Evolutionary conservation across 129 eudicot species (phyloP), one percentile per base, ranked within the genome.

Genomic region (Ambrosia artemisiifolia): DNA sequence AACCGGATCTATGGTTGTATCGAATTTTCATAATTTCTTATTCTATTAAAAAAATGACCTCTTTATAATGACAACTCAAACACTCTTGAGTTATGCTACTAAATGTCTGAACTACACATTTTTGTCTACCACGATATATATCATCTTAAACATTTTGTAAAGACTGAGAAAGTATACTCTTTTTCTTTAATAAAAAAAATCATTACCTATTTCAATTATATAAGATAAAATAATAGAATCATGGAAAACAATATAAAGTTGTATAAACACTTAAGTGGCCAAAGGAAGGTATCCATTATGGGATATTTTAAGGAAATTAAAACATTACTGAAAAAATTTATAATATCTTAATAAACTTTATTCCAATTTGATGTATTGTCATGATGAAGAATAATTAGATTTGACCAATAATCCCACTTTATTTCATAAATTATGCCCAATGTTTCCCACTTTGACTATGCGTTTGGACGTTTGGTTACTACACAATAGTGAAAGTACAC

Each of bases 331-430:
- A 28, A 57, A 4, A 30, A 59, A 19, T 28, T 11, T 59, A 11
- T 30, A 19, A 16, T 14, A 32, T 69, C 50, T 50, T n/a, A 69
- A 16, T 50, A 32, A 5, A 48, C 63, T 49, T 69, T 69, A 66
- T 66, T 66, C 73, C 34, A 51, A 16, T 69, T 3, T 50, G 32
- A 16, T 69, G 50, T 69, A 20, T 69, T 49, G 48, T 69, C 49
- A 69, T 69, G 40, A 69, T 69, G 73, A 69, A 69, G 63, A 33
- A 69, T 69, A 32, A 69, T 69, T 69, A 69, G 34, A 50, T 69
- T 69, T 50, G 73, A 69, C 73, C 73, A 51, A 64, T 36, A 63
- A n/a, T 34, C 68, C 49, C 68, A 36, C 73, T 69, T 69, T 69
- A 50, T 32, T 50, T 49, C 42, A 50, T 69, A 14, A 49, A 48